phyloP scores from a whole-genome alignment of 192 early-diverging fungal species.

The Diversispora epigaea region DNA sequence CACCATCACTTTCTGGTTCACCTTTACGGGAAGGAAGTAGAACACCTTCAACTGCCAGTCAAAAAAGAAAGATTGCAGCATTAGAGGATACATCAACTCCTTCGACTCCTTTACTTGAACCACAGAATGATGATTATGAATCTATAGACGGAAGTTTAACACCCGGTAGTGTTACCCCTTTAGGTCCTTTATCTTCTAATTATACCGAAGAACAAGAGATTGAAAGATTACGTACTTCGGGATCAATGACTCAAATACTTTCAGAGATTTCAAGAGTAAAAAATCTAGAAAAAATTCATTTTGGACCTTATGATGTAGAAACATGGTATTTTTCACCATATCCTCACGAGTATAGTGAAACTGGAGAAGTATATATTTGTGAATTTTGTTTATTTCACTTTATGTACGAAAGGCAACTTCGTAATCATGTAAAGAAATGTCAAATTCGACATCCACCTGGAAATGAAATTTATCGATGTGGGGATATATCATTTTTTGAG shows the following conservation, averaged over 20 bases:
- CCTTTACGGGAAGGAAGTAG: slow-evolving; percentile 33
- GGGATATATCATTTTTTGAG: slow-evolving; percentile 94
- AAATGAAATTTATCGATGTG: slow-evolving; percentile 97
- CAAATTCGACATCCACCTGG: slow-evolving; percentile 93
- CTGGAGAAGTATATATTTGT: slow-evolving; percentile 85
- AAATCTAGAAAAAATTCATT: slow-evolving; percentile 90
- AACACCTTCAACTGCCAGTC: slow-evolving; percentile 43
- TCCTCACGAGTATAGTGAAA: slow-evolving; percentile 80
- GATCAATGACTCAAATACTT: slow-evolving; percentile 97
- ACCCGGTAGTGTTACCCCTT: neutral
- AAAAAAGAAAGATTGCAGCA: slow-evolving; percentile 52
- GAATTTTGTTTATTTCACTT: slow-evolving; percentile 93
- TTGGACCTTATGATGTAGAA: slow-evolving; percentile 90
- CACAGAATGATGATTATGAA: neutral
- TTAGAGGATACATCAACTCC: slow-evolving; percentile 42
- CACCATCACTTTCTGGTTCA: slow-evolving; percentile 45
- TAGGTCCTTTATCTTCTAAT: slow-evolving; percentile 28
- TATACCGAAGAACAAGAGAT: slow-evolving; percentile 97
- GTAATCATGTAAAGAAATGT: slow-evolving; percentile 85
- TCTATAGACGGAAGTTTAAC: neutral
- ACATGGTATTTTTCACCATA: slow-evolving; percentile 99
- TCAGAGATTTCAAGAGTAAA: slow-evolving; percentile 92
- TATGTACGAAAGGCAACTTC: slow-evolving; percentile 68
- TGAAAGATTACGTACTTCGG: slow-evolving; percentile 87
- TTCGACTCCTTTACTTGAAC: slow-evolving; percentile 7